Evolutionary conservation across 2,329 filamentous ascomycete species (phyloP).

Genomic region (Sclerotinia nivalis): DNA sequence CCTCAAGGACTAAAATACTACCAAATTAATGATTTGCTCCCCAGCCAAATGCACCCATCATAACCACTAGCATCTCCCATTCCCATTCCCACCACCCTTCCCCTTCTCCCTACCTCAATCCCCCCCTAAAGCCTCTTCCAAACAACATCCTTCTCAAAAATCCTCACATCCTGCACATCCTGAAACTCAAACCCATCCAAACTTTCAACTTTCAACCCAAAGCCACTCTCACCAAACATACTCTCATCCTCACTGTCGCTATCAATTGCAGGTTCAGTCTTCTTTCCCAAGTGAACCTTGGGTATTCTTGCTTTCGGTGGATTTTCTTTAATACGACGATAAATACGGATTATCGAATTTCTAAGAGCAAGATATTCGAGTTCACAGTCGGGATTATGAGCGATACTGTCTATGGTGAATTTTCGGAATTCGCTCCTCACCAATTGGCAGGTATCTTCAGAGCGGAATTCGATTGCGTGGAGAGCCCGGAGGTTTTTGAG

Average conservation of each 20-base stretch:
- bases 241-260: slow-evolving; percentile 38
- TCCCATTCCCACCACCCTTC: not conserved
- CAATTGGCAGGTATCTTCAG: slow-evolving; percentile 54
- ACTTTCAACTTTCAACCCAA: slow-evolving; percentile 42
- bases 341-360: slow-evolving; percentile 51
- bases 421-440: slow-evolving; percentile 57
- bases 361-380: slow-evolving; percentile 60
- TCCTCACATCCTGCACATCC: slow-evolving; percentile 52
- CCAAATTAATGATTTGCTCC: no score
- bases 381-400: slow-evolving; percentile 55
- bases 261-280: slow-evolving; percentile 29
- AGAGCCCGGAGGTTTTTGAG: slow-evolving; percentile 54
- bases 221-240: slow-evolving; percentile 17
- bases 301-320: no score
- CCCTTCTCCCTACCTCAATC: no score
- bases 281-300: not conserved
- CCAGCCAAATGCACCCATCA: not conserved
- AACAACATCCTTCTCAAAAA: slow-evolving; percentile 60
- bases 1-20: no score
- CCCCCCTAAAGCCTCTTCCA: slow-evolving; percentile 44
- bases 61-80: no score
- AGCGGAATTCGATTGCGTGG: slow-evolving; percentile 56
- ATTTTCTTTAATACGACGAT: slow-evolving; percentile 36
- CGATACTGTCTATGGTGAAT: slow-evolving; percentile 60
- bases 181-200: slow-evolving; percentile 47